Conservation (phyloP, 495 filamentous ascomycete genomes). For the Daldinia caldariorum region DNA sequence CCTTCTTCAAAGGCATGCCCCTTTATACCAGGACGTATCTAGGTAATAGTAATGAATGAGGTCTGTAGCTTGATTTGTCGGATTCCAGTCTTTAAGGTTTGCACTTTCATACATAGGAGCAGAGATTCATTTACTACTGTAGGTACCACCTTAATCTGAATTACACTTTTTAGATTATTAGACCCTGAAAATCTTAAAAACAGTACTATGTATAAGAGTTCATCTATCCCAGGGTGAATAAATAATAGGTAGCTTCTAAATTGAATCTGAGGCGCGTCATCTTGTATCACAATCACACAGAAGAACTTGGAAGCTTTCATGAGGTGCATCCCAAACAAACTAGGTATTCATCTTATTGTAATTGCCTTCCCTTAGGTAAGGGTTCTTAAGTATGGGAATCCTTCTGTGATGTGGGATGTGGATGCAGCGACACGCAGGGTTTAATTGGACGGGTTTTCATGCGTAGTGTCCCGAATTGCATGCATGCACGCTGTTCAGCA, state of each 20-base stretch:
- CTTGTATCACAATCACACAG: constrained; percentile 34
- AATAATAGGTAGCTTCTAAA: too few species aligned
- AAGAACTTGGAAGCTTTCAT: constrained; percentile 21
- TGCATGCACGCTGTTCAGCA: background rate
- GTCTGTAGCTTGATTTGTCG: constrained; percentile 14
- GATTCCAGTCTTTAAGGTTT: constrained; percentile 8
- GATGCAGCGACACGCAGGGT: constrained; percentile 18
- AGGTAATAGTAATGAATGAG: too few species aligned
- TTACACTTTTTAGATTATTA: background rate
- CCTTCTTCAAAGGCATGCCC: background rate
- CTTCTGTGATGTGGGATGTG: constrained; percentile 13
- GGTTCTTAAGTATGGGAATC: constrained; percentile 12
- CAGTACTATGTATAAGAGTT: constrained; percentile 9
- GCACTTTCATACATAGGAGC: constrained; percentile 8
- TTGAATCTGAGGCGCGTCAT: constrained; percentile 34
- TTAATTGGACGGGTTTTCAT: constrained; percentile 31
- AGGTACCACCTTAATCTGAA: constrained; percentile 25
- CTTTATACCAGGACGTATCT: background rate
- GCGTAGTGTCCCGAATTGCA: constrained; percentile 17
- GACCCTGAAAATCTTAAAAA: constrained; percentile 23
- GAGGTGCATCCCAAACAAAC: constrained; percentile 4
- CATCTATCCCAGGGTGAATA: constrained; percentile 1
- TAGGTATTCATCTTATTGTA: constrained; percentile 18
- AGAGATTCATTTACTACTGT: constrained; percentile 11
- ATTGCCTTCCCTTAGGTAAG: constrained; percentile 10